A percentile compares a stretch with the other conserved stretches of the same genome.
phyloP scores from a whole-genome alignment of 2,329 filamentous ascomycete species.

The Botrytis tulipae region DNA sequence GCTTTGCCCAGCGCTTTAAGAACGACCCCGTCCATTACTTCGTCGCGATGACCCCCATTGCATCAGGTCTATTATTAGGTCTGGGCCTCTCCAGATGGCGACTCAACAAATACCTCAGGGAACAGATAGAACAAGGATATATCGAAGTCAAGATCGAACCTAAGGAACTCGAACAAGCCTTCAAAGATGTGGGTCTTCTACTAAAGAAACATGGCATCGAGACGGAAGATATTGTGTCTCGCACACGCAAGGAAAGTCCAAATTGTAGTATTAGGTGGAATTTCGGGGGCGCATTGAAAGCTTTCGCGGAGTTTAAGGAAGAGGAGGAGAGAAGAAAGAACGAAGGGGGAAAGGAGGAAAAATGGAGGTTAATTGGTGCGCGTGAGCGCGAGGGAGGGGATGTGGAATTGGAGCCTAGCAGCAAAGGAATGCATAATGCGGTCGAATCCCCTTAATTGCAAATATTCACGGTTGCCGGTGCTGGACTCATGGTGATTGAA shows the following conservation, averaged over 20 bases:
- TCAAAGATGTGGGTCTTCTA: background rate
- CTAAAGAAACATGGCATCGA: background rate
- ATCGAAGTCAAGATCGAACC: background rate
- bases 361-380: too few relatives aligned
- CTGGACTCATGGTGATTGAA: background rate
- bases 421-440: background rate
- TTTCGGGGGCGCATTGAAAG: fast-evolving
- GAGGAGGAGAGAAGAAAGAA: background rate
- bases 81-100: background rate
- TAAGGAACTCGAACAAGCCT: background rate
- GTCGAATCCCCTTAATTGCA: background rate
- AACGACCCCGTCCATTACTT: background rate
- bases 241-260: background rate
- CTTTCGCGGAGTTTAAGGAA: background rate
- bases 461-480: background rate
- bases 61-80: background rate
- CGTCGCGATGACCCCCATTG: background rate
- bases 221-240: background rate
- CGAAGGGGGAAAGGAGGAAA: too few relatives aligned
- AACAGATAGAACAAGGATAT: background rate
- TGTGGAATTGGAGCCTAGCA: too few relatives aligned
- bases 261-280: background rate
- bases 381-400: too few relatives aligned
- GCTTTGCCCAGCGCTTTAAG: background rate
- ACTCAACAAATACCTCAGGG: background rate